Conservation (phyloP, 768 basidiomycete genomes). For the Boletus rubroflammeus region DNA sequence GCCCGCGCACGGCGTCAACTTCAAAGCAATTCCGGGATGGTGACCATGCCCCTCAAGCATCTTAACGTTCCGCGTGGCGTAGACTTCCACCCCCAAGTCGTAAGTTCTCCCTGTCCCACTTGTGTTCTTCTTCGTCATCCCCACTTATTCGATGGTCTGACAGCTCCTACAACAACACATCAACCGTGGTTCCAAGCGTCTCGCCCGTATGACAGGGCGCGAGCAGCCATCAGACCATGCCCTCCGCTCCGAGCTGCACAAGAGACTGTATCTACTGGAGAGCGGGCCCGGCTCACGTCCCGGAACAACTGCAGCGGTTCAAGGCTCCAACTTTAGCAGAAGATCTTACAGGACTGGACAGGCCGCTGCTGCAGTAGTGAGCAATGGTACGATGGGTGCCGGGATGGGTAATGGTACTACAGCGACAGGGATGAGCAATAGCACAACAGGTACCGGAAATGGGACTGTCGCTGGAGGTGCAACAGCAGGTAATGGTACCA, state of each 20-base stretch:
- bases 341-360: conserved; percentile 9
- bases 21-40: conserved; percentile 24
- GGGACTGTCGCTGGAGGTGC: conserved; percentile 7
- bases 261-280: conserved; percentile 40
- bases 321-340: conserved; percentile 6
- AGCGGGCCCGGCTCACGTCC: conserved; percentile 18
- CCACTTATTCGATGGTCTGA: neutral
- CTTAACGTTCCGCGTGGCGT: conserved; percentile 25
- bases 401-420: conserved; percentile 2
- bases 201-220: conserved; percentile 66
- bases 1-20: conserved; percentile 9
- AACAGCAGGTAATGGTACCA: conserved; percentile 15
- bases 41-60: conserved; percentile 44
- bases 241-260: conserved; percentile 43
- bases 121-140: neutral
- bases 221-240: conserved; percentile 45
- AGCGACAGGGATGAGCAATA: neutral
- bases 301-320: neutral
- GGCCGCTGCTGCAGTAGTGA: conserved; percentile 1
- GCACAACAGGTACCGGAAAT: conserved; percentile 5
- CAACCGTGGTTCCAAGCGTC: conserved; percentile 60
- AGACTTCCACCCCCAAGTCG: conserved; percentile 42
- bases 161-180: conserved; percentile 69
- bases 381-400: neutral
- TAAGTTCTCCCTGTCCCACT: conserved; percentile 24